phyloP scores from a whole-genome alignment of 306 rosid genomes.

The Spatholobus suberectus region DNA sequence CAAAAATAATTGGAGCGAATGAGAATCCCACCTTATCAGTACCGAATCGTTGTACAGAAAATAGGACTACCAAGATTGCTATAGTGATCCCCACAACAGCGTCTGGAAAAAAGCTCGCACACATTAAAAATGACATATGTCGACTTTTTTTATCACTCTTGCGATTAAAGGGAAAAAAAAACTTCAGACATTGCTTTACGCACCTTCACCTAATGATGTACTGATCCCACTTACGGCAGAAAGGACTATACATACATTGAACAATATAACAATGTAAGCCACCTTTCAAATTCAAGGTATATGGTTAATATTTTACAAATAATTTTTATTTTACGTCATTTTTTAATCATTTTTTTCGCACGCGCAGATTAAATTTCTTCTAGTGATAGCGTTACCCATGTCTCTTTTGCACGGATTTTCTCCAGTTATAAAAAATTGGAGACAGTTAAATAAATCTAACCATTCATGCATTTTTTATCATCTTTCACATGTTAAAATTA shows the following conservation, averaged over 20 bases:
- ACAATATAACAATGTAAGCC: background rate
- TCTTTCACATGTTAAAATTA: no score
- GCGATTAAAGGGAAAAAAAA: background rate
- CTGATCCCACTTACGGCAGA: constrained; percentile 75
- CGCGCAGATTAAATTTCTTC: no score
- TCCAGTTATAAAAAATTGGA: no score
- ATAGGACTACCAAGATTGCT: constrained; percentile 12
- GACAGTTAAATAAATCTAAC: no score
- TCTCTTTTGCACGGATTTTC: no score
- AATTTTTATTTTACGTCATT: no score
- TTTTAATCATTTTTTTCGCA: no score
- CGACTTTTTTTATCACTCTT: background rate
- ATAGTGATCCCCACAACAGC: constrained; percentile 42
- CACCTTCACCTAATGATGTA: constrained; percentile 61
- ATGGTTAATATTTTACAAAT: no score
- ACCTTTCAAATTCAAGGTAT: background rate
- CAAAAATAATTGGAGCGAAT: constrained; percentile 26
- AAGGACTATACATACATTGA: constrained; percentile 53
- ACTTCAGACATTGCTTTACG: background rate
- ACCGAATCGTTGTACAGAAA: constrained; percentile 40
- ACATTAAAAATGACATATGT: background rate
- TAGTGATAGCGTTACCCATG: no score
- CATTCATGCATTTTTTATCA: no score
- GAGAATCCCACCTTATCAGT: constrained; percentile 45
- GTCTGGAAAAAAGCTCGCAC: constrained; percentile 13